A percentile compares a stretch with the other conserved stretches of the same genome.
phyloP scores from a whole-genome alignment of 2,329 filamentous ascomycete species.

The Cercospora brassicicola region DNA sequence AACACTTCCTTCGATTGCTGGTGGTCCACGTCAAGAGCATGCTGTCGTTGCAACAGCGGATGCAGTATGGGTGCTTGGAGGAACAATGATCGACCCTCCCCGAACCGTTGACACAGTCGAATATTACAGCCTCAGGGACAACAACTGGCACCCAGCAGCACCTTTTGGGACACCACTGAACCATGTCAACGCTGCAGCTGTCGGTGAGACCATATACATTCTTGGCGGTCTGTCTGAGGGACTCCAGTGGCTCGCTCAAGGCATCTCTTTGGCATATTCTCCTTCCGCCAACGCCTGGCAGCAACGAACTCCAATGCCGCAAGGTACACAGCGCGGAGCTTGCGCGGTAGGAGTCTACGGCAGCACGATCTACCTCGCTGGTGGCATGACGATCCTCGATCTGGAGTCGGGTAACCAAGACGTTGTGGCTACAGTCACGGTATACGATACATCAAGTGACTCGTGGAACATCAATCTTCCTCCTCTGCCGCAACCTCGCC shows the following conservation, averaged over 20 bases:
- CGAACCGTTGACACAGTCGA: conserved; percentile 10
- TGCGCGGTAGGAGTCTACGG: conserved; percentile 14
- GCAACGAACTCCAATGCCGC: not conserved
- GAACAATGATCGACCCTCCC: not conserved
- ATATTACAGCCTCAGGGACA: conserved; percentile 4
- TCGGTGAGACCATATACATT: conserved; percentile 7
- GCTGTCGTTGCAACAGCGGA: conserved; percentile 8
- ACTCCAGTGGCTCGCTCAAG: conserved; percentile 7
- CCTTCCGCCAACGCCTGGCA: not conserved
- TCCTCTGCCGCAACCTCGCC: conserved; percentile 10
- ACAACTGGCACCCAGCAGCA: conserved; percentile 9
- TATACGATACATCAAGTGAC: conserved; percentile 10
- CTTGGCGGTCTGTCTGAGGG: conserved; percentile 9
- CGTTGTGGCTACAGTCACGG: conserved; percentile 5
- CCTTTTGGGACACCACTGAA: conserved; percentile 8
- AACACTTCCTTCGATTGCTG: conserved; percentile 3
- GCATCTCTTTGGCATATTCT: conserved; percentile 4
- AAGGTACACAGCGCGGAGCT: conserved; percentile 12
- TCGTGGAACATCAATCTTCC: conserved; percentile 11
- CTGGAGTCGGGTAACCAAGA: conserved; percentile 4
- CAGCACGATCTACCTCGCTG: conserved; percentile 15
- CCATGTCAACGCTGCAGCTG: conserved; percentile 12
- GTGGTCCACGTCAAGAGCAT: conserved; percentile 14
- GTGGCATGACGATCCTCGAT: conserved; percentile 11
- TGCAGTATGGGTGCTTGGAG: conserved; percentile 14